Evolutionary conservation across 2,329 filamentous ascomycete species (phyloP).

Genomic region (Apiospora arundinis): DNA sequence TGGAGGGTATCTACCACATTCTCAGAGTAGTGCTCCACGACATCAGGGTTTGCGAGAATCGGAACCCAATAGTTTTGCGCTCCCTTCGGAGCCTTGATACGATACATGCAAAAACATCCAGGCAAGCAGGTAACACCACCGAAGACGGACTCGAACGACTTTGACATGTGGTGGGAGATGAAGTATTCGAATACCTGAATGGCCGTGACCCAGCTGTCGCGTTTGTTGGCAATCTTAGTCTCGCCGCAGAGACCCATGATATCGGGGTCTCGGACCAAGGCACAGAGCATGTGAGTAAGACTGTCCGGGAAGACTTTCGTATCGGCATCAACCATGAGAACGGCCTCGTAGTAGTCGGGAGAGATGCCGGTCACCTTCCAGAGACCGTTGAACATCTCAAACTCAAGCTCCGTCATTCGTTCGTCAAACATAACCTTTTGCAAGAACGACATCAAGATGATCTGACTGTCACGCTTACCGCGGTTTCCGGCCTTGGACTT

Average conservation of each 20-base stretch:
- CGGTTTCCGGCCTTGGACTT: slow-evolving; percentile 93
- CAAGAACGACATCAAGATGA: slow-evolving; percentile 98
- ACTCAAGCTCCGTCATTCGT: slow-evolving; percentile 98
- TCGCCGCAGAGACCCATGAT: slow-evolving; percentile 99
- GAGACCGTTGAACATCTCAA: slow-evolving; percentile 98
- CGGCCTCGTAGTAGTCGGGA: slow-evolving; percentile 95
- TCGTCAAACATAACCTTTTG: slow-evolving; percentile 99
- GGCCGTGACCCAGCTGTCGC: slow-evolving; percentile 90
- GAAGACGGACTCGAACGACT: slow-evolving; percentile 98
- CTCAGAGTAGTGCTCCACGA: slow-evolving; percentile 99
- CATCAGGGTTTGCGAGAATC: slow-evolving; percentile 96
- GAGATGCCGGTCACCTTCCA: slow-evolving; percentile 99
- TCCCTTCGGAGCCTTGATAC: slow-evolving; percentile 98
- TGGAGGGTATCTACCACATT: slow-evolving; percentile 98
- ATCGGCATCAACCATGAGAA: slow-evolving; percentile 99
- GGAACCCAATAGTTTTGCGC: slow-evolving; percentile 99
- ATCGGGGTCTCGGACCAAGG: slow-evolving; percentile 98
- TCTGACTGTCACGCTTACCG: slow-evolving; percentile 98
- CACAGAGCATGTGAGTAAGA: slow-evolving; percentile 97
- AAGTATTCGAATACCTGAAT: slow-evolving; percentile 99
- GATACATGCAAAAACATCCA: slow-evolving; percentile 99
- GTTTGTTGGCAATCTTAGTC: slow-evolving; percentile 99
- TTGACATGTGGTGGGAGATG: slow-evolving; percentile 95
- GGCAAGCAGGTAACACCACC: slow-evolving; percentile 98
- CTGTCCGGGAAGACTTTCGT: slow-evolving; percentile 99